These are phyloP conservation scores for Ganoderma multipileum DNA, from an alignment of 1,284 basidiomycete genomes.

Conservation along the genomic window DNA sequence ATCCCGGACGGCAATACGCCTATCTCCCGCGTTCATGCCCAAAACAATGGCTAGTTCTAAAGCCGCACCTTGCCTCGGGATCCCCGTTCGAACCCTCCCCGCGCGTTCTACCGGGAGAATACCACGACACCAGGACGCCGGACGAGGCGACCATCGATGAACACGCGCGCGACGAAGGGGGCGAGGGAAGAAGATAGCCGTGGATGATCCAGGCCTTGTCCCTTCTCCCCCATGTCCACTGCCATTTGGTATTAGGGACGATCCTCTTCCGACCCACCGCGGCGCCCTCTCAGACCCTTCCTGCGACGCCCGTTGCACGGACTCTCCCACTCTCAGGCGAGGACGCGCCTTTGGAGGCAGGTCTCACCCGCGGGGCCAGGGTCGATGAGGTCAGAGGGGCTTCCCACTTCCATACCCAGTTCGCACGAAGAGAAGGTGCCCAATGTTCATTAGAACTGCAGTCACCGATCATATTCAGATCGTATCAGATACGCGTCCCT, in stretches of 20 bases:
- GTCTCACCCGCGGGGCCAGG: slow-evolving; percentile 1
- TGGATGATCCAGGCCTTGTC: slow-evolving; percentile 24
- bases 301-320: neutral
- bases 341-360: slow-evolving; percentile 9
- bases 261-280: slow-evolving; percentile 13
- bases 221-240: slow-evolving; percentile 15
- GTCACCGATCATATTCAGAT: slow-evolving; percentile 36
- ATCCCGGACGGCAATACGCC: slow-evolving; percentile 15
- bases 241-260: slow-evolving; percentile 27
- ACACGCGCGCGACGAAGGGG: neutral
- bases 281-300: neutral
- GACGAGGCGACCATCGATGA: slow-evolving; percentile 21
- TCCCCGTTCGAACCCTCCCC: slow-evolving; percentile 1
- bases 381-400: slow-evolving; percentile 12
- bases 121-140: slow-evolving; percentile 13
- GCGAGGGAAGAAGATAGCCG: slow-evolving; percentile 24
- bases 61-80: slow-evolving; percentile 9
- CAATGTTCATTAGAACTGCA: slow-evolving; percentile 22
- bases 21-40: slow-evolving; percentile 4
- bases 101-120: slow-evolving; percentile 13
- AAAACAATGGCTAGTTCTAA: slow-evolving; percentile 1
- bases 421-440: slow-evolving; percentile 21
- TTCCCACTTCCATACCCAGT: neutral
- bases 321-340: slow-evolving; percentile 1
- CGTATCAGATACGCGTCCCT: slow-evolving; percentile 25